Conservation (phyloP, 257 asterid genomes). For the Nicotiana paniculata region DNA sequence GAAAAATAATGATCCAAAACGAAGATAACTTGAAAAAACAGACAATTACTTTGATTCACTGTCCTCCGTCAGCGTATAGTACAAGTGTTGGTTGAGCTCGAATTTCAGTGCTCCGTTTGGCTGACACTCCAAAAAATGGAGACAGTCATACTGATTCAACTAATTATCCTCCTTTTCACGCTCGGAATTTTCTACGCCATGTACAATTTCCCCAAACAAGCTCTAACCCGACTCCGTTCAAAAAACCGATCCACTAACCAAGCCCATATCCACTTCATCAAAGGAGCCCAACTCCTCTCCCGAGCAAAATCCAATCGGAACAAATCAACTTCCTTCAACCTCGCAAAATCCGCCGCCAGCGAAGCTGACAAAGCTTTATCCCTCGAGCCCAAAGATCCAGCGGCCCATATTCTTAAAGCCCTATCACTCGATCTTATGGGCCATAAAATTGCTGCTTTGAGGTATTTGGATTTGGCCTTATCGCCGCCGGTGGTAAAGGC, state of each 20-base stretch:
- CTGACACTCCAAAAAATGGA: constrained; percentile 29
- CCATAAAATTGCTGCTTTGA: constrained; percentile 54
- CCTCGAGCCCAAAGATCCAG: constrained; percentile 72
- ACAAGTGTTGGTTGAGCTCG: background rate
- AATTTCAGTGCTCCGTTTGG: background rate
- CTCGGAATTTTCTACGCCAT: constrained; percentile 55
- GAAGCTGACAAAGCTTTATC: constrained; percentile 76
- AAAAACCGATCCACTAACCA: constrained; percentile 50
- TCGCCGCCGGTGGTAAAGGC: constrained; percentile 62
- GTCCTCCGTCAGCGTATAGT: background rate
- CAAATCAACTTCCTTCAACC: constrained; percentile 44
- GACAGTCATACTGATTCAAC: constrained; percentile 37
- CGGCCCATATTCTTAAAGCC: constrained; percentile 76
- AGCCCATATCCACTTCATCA: constrained; percentile 71
- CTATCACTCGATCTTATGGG: constrained; percentile 71
- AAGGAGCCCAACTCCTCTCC: constrained; percentile 74
- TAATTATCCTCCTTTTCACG: constrained; percentile 46
- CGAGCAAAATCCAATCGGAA: constrained; percentile 55
- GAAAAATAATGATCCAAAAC: no score
- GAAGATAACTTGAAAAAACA: background rate
- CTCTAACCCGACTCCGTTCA: constrained; percentile 54
- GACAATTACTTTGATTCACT: background rate
- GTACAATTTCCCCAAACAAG: constrained; percentile 54
- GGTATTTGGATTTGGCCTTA: constrained; percentile 57
- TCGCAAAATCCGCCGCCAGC: constrained; percentile 64